Evolutionary conservation across 192 early-diverging fungal species (phyloP).

Genomic region (Rhizophagus sp.): DNA sequence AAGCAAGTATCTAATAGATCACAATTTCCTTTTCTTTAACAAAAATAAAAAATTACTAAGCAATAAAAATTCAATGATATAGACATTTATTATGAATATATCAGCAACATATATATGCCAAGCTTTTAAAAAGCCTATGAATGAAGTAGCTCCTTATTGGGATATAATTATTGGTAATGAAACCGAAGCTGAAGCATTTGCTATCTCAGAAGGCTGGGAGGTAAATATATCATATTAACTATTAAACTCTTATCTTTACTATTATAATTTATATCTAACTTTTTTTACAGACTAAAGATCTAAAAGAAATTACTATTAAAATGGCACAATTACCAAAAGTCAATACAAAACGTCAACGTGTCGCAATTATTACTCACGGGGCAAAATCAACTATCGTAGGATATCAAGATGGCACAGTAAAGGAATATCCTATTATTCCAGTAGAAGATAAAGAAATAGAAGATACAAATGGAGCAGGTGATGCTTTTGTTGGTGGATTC

Average conservation of each 20-base stretch:
- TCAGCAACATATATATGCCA: conserved; percentile 94
- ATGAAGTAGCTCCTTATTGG: conserved; percentile 79
- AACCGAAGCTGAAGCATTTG: conserved; percentile 87
- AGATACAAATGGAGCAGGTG: conserved; percentile 98
- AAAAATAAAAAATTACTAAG: no score
- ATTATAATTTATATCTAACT: neutral
- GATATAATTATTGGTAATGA: conserved; percentile 98
- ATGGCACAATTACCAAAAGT: conserved; percentile 83
- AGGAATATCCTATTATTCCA: conserved; percentile 62
- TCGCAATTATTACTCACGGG: conserved; percentile 94
- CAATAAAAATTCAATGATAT: neutral
- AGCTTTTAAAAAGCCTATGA: conserved; percentile 78
- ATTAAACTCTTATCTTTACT: neutral
- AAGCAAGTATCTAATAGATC: conserved; percentile 42
- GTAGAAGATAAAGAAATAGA: conserved; percentile 73
- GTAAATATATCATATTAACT: conserved; percentile 4
- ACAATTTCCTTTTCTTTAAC: neutral
- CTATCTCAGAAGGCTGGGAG: conserved; percentile 67
- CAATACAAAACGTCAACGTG: conserved; percentile 68
- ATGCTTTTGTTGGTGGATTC: conserved; percentile 96
- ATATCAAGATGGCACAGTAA: conserved; percentile 59
- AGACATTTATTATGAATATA: conserved; percentile 87
- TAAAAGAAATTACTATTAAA: conserved; percentile 80
- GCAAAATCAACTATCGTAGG: conserved; percentile 72
- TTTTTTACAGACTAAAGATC: conserved; percentile 47